phyloP scores from a whole-genome alignment of 177 flowering plant genomes.

The Vitis hybrid region DNA sequence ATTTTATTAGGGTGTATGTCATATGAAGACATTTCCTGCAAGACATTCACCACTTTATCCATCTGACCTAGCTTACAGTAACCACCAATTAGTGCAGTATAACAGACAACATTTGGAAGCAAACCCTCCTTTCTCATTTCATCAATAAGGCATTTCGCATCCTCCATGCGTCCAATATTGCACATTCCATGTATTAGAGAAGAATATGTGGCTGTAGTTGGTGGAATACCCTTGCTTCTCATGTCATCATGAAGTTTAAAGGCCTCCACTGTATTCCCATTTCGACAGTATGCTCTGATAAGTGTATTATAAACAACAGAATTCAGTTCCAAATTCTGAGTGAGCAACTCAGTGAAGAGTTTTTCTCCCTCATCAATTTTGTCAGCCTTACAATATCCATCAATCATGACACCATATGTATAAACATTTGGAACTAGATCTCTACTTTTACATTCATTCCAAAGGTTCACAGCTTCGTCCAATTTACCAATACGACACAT shows the following conservation, averaged over 20 bases:
- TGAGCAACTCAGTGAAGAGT: conserved; percentile 26
- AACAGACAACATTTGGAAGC: conserved; percentile 39
- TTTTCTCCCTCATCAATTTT: neutral
- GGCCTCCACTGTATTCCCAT: conserved; percentile 31
- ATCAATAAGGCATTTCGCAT: conserved; percentile 28
- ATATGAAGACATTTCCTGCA: conserved; percentile 27
- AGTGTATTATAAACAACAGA: conserved; percentile 32
- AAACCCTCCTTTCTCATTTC: conserved; percentile 41
- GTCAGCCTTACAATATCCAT: too few species aligned
- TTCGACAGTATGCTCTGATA: conserved; percentile 29
- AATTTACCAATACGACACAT: conserved; percentile 29
- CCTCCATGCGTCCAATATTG: conserved; percentile 28
- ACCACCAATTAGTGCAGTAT: conserved; percentile 23
- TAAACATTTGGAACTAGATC: conserved; percentile 29
- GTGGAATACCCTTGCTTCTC: conserved; percentile 35
- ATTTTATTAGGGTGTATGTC: conserved; percentile 28
- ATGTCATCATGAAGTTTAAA: conserved; percentile 31
- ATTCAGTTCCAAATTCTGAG: conserved; percentile 27
- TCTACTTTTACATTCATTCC: conserved; percentile 29
- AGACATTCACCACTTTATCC: neutral
- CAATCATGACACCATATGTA: conserved; percentile 11
- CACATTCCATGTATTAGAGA: conserved; percentile 39
- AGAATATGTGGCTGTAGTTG: conserved; percentile 33
- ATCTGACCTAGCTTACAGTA: too few species aligned
- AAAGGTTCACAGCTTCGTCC: conserved; percentile 37